phyloP scores from a whole-genome alignment of 192 early-diverging fungal species.

The Chytriomyces hyalinus region DNA sequence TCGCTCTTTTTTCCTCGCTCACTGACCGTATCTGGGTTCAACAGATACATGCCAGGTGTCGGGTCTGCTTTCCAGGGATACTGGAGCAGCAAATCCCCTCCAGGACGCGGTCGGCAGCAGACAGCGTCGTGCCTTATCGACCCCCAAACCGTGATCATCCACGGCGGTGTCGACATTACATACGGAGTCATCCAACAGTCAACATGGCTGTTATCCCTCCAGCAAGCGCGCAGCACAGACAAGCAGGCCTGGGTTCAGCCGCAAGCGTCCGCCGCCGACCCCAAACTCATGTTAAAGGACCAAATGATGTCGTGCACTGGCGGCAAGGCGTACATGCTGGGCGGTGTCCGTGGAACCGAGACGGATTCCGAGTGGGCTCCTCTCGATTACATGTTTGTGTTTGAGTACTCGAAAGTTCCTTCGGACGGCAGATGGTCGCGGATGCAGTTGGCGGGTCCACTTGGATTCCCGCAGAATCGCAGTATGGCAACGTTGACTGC shows the following conservation, averaged over 20 bases:
- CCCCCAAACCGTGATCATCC: constrained; percentile 17
- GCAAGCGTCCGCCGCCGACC: neutral
- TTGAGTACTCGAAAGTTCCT: neutral
- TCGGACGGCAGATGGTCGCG: neutral
- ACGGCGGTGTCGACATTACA: constrained; percentile 1
- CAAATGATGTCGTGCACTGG: constrained; percentile 13
- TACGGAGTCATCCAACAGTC: neutral
- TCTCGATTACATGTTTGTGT: neutral
- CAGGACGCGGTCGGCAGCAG: neutral
- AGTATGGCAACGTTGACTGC: constrained; percentile 19
- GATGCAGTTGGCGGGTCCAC: neutral
- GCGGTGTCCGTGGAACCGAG: neutral
- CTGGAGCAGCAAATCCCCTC: neutral
- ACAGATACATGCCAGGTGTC: neutral
- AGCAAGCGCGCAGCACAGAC: neutral
- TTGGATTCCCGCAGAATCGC: constrained; percentile 9
- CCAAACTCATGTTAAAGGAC: constrained; percentile 9
- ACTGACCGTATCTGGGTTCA: neutral
- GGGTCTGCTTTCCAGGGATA: neutral
- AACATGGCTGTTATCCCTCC: constrained; percentile 9
- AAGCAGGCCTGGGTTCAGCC: neutral
- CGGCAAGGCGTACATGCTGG: constrained; percentile 23
- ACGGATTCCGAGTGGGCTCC: neutral
- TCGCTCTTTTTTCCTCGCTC: no score
- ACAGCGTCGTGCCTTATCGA: constrained; percentile 13